A percentile compares a stretch with the other conserved stretches of the same genome.
Evolutionary conservation across 768 basidiomycete genomes (phyloP).

Genomic region (Collybia mongolica): DNA sequence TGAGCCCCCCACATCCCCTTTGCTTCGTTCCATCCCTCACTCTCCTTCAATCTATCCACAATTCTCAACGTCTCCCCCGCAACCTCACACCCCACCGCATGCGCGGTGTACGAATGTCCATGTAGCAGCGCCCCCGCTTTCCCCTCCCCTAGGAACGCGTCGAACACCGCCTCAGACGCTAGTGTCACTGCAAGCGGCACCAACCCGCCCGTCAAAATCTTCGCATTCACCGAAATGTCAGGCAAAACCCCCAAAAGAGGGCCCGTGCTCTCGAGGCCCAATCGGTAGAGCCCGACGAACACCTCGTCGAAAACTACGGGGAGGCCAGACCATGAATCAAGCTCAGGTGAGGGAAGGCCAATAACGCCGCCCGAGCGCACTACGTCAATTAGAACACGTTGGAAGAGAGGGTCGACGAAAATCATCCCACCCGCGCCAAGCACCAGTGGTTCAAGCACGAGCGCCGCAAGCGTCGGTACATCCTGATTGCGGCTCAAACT

Average conservation of each 20-base stretch:
- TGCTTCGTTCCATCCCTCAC: slow-evolving; percentile 60
- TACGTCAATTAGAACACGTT: slow-evolving; percentile 80
- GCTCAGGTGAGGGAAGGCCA: slow-evolving; percentile 27
- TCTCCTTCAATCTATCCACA: slow-evolving; percentile 48
- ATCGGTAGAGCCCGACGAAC: slow-evolving; percentile 88
- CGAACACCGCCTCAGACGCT: slow-evolving; percentile 76
- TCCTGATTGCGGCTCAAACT: slow-evolving; percentile 23
- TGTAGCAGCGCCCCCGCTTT: slow-evolving; percentile 90
- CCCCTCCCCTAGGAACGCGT: slow-evolving; percentile 68
- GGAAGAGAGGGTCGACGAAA: slow-evolving; percentile 96
- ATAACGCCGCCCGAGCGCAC: slow-evolving; percentile 43
- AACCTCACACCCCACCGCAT: slow-evolving; percentile 90
- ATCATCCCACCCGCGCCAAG: slow-evolving; percentile 98
- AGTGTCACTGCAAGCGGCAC: slow-evolving; percentile 86
- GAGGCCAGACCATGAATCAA: slow-evolving; percentile 57
- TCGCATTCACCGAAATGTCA: slow-evolving; percentile 91
- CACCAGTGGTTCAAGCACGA: slow-evolving; percentile 88
- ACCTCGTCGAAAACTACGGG: slow-evolving; percentile 97
- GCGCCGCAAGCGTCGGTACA: slow-evolving; percentile 54
- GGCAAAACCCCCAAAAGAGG: slow-evolving; percentile 72
- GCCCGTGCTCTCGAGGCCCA: slow-evolving; percentile 66
- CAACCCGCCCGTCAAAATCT: slow-evolving; percentile 91
- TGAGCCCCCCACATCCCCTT: slow-evolving; percentile 52
- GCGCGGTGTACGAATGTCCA: slow-evolving; percentile 95
- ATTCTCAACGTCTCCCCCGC: slow-evolving; percentile 77